phyloP scores from a whole-genome alignment of 495 filamentous ascomycete genomes.

The Filosporella fistucella region DNA sequence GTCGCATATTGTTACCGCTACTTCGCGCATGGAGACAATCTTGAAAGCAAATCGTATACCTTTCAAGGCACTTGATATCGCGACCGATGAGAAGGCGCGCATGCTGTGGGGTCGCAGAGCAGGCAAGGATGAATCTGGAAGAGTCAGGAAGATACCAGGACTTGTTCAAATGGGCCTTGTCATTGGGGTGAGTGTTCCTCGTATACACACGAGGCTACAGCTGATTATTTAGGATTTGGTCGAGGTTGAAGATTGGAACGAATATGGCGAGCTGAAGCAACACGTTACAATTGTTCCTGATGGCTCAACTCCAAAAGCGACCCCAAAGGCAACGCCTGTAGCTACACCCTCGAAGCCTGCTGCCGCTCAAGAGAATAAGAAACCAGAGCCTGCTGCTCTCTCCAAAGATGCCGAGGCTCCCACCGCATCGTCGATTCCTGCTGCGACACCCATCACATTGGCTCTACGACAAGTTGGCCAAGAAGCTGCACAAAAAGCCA shows the following conservation, averaged over 20 bases:
- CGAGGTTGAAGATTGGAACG: constrained; percentile 97
- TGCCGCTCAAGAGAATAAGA: constrained; percentile 10
- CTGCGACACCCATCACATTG: constrained; percentile 32
- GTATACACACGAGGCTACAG: constrained; percentile 1
- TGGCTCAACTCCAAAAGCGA: constrained; percentile 26
- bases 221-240: constrained; percentile 67
- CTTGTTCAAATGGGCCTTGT: constrained; percentile 85
- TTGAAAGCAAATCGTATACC: constrained; percentile 91
- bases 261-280: constrained; percentile 91
- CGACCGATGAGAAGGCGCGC: constrained; percentile 85
- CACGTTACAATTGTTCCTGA: constrained; percentile 56
- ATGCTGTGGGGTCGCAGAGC: constrained; percentile 86
- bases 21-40: constrained; percentile 91
- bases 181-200: constrained; percentile 64
- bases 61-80: constrained; percentile 88
- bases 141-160: constrained; percentile 77
- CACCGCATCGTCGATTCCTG: neutral
- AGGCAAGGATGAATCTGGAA: constrained; percentile 50
- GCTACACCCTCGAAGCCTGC: constrained; percentile 20
- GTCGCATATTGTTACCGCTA: constrained; percentile 96
- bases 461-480: constrained; percentile 62
- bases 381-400: constrained; percentile 11
- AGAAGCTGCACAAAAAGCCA: constrained; percentile 65
- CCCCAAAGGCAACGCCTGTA: constrained; percentile 5
- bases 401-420: constrained; percentile 7